phyloP scores from a whole-genome alignment of 2,329 filamentous ascomycete species.

The Cladophialophora yegresii region DNA sequence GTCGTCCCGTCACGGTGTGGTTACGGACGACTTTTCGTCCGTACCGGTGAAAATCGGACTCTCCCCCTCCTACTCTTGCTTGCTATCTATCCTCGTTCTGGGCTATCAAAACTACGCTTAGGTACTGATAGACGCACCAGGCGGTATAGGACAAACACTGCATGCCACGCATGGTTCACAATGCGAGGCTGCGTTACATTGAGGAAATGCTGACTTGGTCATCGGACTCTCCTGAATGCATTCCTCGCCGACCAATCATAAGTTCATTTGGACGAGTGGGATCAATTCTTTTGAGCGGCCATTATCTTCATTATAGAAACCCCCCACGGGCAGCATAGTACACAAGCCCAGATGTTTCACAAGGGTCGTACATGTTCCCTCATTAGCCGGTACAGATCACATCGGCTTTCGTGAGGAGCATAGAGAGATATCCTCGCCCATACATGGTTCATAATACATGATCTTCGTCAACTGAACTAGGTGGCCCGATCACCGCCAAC shows the following conservation, averaged over 20 bases:
- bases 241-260: not conserved
- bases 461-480: conserved; percentile 15
- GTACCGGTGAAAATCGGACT: not conserved
- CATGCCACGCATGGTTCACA: no score
- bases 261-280: not conserved
- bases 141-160: not conserved
- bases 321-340: not conserved
- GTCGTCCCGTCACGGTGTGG: not conserved
- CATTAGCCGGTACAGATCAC: not conserved
- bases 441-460: conserved; percentile 26
- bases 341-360: not conserved
- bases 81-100: not conserved
- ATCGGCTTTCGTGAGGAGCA: not conserved
- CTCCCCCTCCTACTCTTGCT: no score
- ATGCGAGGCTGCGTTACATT: not conserved
- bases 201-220: not conserved
- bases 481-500: not conserved
- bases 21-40: not conserved
- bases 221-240: not conserved
- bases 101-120: no score
- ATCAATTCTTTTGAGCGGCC: not conserved
- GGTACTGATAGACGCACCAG: not conserved
- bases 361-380: not conserved
- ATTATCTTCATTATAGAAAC: not conserved
- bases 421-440: not conserved